Evolutionary conservation across 192 early-diverging fungal species (phyloP), one percentile per base, ranked within the genome.

Genomic region (Gaertneriomyces sp.): DNA sequence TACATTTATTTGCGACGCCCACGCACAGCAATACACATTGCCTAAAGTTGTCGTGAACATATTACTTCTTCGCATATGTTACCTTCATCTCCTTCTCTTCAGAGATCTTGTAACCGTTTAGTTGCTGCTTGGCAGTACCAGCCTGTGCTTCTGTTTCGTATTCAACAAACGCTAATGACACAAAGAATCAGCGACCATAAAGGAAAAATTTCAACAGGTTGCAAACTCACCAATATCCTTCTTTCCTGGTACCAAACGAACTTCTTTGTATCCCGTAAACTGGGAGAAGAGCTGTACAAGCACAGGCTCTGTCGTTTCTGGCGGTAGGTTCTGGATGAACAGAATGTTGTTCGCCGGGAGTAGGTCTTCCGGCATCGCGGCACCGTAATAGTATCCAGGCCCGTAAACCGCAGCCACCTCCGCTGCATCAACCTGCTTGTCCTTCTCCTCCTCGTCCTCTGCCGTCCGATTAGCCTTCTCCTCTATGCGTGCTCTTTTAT

Each of bases 221-320:
- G 33, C 2, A 64, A 41, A 71, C 64, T 43, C 51, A 83, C 80
- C 80, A 73, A 98, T 92, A 40, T 90, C 92, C 65, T 85, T 88
- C 70, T 93, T 93, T 68, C 90, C 88, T 6, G 91, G 88, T 8
- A 99, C 90, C 67, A 91, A 82, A 76, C 96, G 93, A 33, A 98
- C 93, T 82, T 99, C 96, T 62, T 90, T 92, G 84, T 95, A 94
- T 6, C 95, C 95, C 47, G 89, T 86, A 71, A 85, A 88, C 83
- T 91, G 82, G 68, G 89, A 78, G 73, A 98, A 96, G 39, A 91
- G 78, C 1, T 76, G 78, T 9, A 76, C 69, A 19, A 94, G 70
- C 39, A 85, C 79, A 7, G 76, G 71, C 56, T 87, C 85, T 2
- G 85, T 81, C 8, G 88, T 83, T 41, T 87, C 89, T 12, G 81